These are phyloP conservation scores for Phytophthora vignae DNA, from an alignment of 352 stramenopile species.

Conservation along the genomic window DNA sequence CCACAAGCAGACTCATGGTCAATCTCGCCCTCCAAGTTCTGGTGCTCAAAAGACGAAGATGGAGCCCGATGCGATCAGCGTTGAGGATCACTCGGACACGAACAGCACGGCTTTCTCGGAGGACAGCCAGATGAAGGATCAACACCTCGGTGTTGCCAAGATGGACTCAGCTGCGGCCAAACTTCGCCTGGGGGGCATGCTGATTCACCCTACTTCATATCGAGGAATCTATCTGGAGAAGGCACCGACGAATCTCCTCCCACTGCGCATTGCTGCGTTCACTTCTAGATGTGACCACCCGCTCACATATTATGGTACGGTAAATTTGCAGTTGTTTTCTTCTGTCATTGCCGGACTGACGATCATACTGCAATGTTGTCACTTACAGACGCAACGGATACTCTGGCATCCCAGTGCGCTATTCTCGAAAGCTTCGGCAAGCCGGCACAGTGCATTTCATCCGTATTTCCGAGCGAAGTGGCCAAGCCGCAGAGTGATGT, in stretches of 20 bases:
- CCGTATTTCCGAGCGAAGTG: constrained; percentile 32
- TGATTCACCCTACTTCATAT: constrained; percentile 43
- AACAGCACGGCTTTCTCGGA: constrained; percentile 6
- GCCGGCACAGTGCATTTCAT: constrained; percentile 38
- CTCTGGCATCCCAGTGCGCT: constrained; percentile 32
- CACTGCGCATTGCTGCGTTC: constrained; percentile 21
- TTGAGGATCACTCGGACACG: constrained; percentile 20
- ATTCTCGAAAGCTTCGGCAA: constrained; percentile 50
- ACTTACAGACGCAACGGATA: constrained; percentile 39
- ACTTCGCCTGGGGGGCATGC: not conserved
- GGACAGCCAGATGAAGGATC: constrained; percentile 19
- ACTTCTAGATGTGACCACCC: constrained; percentile 30
- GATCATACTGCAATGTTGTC: constrained; percentile 6
- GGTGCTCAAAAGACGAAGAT: constrained; percentile 9
- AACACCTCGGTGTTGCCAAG: not conserved
- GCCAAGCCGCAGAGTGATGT: constrained; percentile 36
- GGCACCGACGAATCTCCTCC: constrained; percentile 33
- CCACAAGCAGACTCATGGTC: constrained; percentile 28
- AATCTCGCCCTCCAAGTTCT: constrained; percentile 3
- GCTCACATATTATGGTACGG: constrained; percentile 47
- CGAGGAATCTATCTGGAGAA: constrained; percentile 32
- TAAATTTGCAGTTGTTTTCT: constrained; percentile 1
- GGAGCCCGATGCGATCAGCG: constrained; percentile 16
- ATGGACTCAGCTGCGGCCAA: constrained; percentile 1
- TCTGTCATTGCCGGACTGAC: not conserved